Conservation (phyloP, 441 rosid species). For the Melastoma candidum region DNA sequence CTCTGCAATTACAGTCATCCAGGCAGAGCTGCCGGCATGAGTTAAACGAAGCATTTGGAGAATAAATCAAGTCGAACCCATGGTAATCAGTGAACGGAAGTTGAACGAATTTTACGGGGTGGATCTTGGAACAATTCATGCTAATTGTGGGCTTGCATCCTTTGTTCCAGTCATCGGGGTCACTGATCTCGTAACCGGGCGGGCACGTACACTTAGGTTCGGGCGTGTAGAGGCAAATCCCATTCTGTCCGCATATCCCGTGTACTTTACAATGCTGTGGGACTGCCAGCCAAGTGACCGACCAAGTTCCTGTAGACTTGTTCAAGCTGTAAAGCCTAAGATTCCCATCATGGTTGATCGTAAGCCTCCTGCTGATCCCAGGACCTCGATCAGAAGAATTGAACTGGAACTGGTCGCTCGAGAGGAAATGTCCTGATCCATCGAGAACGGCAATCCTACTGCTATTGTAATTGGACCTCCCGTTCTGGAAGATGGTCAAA, state of each 20-base stretch:
- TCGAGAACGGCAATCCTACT: conserved; percentile 30
- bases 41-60: conserved; percentile 4
- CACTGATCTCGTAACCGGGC: conserved; percentile 25
- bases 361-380: conserved; percentile 27
- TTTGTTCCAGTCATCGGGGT: conserved; percentile 24
- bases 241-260: conserved; percentile 42
- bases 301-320: conserved; percentile 19
- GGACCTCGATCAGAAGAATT: conserved; percentile 24
- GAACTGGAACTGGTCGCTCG: conserved; percentile 30
- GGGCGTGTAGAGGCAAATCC: conserved; percentile 29
- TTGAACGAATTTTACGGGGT: conserved; percentile 21
- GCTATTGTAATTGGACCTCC: conserved; percentile 27
- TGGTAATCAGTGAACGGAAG: conserved; percentile 26
- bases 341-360: conserved; percentile 38
- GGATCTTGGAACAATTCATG: conserved; percentile 10
- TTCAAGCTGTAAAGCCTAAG: conserved; percentile 34
- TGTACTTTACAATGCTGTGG: conserved; percentile 22
- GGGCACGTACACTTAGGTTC: conserved; percentile 42
- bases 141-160: conserved; percentile 33
- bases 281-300: conserved; percentile 24
- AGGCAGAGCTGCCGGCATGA: conserved; percentile 24
- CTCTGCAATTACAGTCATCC: conserved; percentile 29
- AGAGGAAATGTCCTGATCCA: conserved; percentile 23
- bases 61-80: conserved; percentile 26
- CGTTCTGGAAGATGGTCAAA: not conserved